Conservation (phyloP, 2,329 filamentous ascomycete genomes). For the Penicillium fuscoglaucum region DNA sequence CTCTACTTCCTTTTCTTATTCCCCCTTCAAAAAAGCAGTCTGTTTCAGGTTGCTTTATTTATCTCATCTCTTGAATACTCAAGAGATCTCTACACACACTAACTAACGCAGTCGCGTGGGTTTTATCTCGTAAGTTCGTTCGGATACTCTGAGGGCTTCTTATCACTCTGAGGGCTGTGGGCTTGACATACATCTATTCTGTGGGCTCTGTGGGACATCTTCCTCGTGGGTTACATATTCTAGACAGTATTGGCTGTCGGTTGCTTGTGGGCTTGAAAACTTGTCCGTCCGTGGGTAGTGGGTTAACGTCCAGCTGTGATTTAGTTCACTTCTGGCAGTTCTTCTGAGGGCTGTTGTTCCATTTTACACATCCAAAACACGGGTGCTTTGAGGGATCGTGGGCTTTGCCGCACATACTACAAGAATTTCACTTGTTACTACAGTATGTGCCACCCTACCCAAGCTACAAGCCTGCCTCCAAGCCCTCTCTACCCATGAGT, state of each 20-base stretch:
- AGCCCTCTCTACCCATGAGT: conserved; percentile 5
- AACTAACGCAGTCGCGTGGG: conserved; percentile 38
- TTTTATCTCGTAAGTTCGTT: conserved; percentile 38
- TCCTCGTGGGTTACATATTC: conserved; percentile 44
- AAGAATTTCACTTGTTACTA: conserved; percentile 19
- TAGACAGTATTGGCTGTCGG: conserved; percentile 46
- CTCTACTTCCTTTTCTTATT: conserved; percentile 15
- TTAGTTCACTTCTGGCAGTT: conserved; percentile 34
- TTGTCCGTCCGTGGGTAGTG: conserved; percentile 44
- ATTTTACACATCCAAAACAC: conserved; percentile 29
- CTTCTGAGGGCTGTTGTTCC: conserved; percentile 30
- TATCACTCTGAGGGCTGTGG: conserved; percentile 45
- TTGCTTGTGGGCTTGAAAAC: conserved; percentile 46
- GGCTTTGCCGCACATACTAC: conserved; percentile 38
- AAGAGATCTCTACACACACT: conserved; percentile 20
- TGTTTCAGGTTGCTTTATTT: conserved; percentile 19
- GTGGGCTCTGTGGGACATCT: conserved; percentile 43
- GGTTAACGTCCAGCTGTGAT: conserved; percentile 39
- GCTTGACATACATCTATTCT: conserved; percentile 44
- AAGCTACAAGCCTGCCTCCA: conserved; percentile 12
- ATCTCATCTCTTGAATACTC: conserved; percentile 1
- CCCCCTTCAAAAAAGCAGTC: conserved; percentile 14
- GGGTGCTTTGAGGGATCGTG: conserved; percentile 40
- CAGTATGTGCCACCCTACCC: conserved; percentile 16
- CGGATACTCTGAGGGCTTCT: conserved; percentile 40